Conservation (phyloP, 1,139 yeast species). For the Geotrichum carabidarum region DNA sequence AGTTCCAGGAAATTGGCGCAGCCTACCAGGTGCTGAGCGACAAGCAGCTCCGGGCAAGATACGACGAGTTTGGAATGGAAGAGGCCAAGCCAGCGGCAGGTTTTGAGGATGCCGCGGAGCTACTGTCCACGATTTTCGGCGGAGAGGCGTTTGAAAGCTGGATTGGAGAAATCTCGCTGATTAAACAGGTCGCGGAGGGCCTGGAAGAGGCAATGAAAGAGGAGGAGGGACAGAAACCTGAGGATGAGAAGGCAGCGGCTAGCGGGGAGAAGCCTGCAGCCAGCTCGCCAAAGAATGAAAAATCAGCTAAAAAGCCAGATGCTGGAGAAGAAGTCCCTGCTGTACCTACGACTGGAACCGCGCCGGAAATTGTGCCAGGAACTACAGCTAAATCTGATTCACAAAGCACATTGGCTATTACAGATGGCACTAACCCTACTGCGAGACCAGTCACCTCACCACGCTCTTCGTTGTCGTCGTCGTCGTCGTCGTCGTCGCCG, state of each 20-base stretch:
- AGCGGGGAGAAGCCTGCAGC: constrained; percentile 5
- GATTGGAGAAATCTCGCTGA: constrained; percentile 85
- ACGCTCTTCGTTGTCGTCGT: background rate
- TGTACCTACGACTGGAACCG: background rate
- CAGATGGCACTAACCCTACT: background rate
- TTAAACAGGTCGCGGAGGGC: constrained; percentile 72
- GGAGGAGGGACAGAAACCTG: constrained; percentile 64
- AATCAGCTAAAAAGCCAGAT: background rate
- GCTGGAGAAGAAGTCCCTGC: background rate
- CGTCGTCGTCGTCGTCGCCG: background rate
- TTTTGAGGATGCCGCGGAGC: constrained; percentile 84
- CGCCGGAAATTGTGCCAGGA: background rate
- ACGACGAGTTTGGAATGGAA: constrained; percentile 82
- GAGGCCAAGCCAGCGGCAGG: constrained; percentile 77
- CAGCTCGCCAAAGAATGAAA: background rate
- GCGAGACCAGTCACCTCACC: background rate
- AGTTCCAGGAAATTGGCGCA: constrained; percentile 47
- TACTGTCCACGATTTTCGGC: constrained; percentile 82
- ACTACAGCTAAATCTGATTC: too few relatives aligned
- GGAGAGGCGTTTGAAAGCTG: constrained; percentile 86
- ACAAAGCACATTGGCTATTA: too few relatives aligned
- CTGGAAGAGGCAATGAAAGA: constrained; percentile 41
- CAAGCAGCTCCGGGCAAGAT: constrained; percentile 62
- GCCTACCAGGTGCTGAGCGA: constrained; percentile 62
- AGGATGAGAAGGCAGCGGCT: constrained; percentile 51